A percentile compares a stretch with the other conserved stretches of the same genome.
phyloP scores from a whole-genome alignment of 1,139 yeast species.

The Scheffersomyces parashehatae region DNA sequence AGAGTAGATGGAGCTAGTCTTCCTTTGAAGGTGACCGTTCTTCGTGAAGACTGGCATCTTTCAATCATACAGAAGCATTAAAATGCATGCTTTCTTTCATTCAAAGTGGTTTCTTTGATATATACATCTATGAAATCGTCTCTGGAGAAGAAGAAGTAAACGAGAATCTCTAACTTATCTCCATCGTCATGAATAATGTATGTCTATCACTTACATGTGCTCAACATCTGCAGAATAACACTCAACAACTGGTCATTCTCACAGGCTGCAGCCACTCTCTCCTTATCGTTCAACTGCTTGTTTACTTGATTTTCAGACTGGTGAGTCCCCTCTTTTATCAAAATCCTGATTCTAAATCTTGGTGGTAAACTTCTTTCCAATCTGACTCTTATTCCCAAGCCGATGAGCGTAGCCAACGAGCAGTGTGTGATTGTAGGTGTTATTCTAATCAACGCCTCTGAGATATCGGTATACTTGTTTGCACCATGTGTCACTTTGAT shows the following conservation, averaged over 20 bases:
- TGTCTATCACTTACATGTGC: conserved; percentile 57
- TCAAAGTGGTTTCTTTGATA: too few relatives aligned
- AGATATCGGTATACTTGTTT: conserved; percentile 49
- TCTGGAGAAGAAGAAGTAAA: too few relatives aligned
- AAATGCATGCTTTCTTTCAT: too few relatives aligned
- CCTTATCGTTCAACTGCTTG: conserved; percentile 95
- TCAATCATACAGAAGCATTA: too few relatives aligned
- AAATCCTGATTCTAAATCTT: conserved; percentile 74
- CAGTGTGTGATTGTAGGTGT: conserved; percentile 99
- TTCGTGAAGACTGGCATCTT: too few relatives aligned
- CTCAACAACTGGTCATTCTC: conserved; percentile 89
- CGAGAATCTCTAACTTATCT: too few relatives aligned
- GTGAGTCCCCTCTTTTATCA: conserved; percentile 89
- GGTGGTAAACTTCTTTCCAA: conserved; percentile 87
- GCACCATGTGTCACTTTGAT: conserved; percentile 66
- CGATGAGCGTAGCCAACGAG: conserved; percentile 92
- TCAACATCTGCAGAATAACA: conserved; percentile 89
- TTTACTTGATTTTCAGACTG: conserved; percentile 96
- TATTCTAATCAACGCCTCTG: conserved; percentile 77
- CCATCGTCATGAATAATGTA: too few relatives aligned
- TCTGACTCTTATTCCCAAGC: conserved; percentile 90
- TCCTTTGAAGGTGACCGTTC: too few relatives aligned
- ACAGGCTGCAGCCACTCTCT: conserved; percentile 97
- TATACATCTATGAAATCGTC: too few relatives aligned
- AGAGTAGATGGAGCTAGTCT: too few relatives aligned